Evolutionary conservation across 176 grass and related monocot genomes (phyloP), one percentile per base, ranked within the genome.

Genomic region (Chrysopogon serrulatus): DNA sequence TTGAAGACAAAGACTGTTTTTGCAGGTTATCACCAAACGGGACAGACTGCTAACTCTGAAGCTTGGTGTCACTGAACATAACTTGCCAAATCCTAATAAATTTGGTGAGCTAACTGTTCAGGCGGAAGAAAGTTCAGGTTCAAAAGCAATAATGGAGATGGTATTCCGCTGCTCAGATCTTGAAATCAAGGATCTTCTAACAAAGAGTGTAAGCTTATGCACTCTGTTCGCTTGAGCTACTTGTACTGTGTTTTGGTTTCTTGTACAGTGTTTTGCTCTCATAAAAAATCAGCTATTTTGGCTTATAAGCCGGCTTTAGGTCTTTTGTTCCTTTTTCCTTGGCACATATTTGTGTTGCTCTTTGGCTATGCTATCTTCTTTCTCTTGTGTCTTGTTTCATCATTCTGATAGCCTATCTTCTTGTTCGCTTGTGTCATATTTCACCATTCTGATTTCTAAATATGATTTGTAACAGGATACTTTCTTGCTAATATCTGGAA

Each of bases 171-270:
- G 96, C 81, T 87, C 85, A 18, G 93, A 99, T 85, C 83, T 99
- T 78, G 93, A 92, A 94, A 96, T 94, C 87, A 99, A 99, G 81
- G 91, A 99, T 75, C 85, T 99, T 73, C 91, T 99, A 81, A 96
- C 96, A 81, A 99, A 94, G 92, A 99, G 93, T 85, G 96, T 99
- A 96, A 87, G 87, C 21, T 49, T 81, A 54, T 3, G n/a, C n/a
- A n/a, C n/a, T n/a, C n/a, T n/a, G n/a, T n/a, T n/a, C n/a, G n/a
- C n/a, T n/a, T n/a, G n/a, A n/a, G n/a, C n/a, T n/a, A n/a, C n/a
- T n/a, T n/a, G n/a, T n/a, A n/a, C n/a, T n/a, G n/a, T n/a, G n/a
- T n/a, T n/a, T n/a, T n/a, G n/a, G n/a, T n/a, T n/a, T n/a, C n/a
- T n/a, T n/a, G n/a, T n/a, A n/a, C n/a, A n/a, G n/a, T n/a, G n/a